A percentile compares a stretch with the other conserved stretches of the same genome.
These are phyloP conservation scores for Thecaphora thlaspeos DNA, from an alignment of 1,284 basidiomycete species.

Conservation along the genomic window DNA sequence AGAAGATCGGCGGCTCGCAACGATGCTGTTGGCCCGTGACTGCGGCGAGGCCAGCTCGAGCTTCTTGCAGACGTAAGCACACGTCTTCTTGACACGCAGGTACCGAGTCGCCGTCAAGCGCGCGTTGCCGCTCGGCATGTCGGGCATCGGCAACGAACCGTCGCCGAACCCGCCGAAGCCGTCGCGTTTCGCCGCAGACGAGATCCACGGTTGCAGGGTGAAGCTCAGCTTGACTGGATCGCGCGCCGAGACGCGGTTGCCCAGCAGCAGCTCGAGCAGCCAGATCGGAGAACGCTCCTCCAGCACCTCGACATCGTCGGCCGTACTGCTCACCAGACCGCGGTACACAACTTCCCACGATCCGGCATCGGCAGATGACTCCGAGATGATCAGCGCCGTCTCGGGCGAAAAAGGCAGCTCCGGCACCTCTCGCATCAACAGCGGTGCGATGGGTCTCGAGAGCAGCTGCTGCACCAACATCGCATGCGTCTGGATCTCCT, in stretches of 20 bases:
- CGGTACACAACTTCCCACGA: constrained; percentile 75
- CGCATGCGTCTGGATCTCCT: constrained; percentile 6
- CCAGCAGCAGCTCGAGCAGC: constrained; percentile 81
- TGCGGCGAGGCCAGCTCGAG: constrained; percentile 64
- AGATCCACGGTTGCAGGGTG: constrained; percentile 72
- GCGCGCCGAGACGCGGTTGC: constrained; percentile 44
- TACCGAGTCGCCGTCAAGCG: constrained; percentile 83
- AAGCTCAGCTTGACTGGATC: constrained; percentile 65
- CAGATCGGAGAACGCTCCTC: constrained; percentile 81
- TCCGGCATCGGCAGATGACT: constrained; percentile 70
- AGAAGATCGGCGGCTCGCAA: constrained; percentile 22
- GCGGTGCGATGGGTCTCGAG: constrained; percentile 69
- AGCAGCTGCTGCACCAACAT: constrained; percentile 66
- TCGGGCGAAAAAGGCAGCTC: constrained; percentile 66
- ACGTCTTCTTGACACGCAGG: constrained; percentile 79
- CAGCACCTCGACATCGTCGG: constrained; percentile 67
- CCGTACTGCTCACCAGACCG: constrained; percentile 68
- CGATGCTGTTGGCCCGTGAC: constrained; percentile 21
- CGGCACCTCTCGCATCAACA: constrained; percentile 72
- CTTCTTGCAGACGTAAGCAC: constrained; percentile 83
- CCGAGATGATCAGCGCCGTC: constrained; percentile 75
- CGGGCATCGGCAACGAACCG: constrained; percentile 14
- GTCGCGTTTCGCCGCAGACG: constrained; percentile 5
- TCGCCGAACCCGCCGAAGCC: constrained; percentile 25
- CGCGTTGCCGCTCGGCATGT: constrained; percentile 66